Percentiles rank a stretch among this genome's conserved stretches.
Evolutionary conservation across 768 basidiomycete species (phyloP).

Genomic region (Pulveroboletus ravenelii): DNA sequence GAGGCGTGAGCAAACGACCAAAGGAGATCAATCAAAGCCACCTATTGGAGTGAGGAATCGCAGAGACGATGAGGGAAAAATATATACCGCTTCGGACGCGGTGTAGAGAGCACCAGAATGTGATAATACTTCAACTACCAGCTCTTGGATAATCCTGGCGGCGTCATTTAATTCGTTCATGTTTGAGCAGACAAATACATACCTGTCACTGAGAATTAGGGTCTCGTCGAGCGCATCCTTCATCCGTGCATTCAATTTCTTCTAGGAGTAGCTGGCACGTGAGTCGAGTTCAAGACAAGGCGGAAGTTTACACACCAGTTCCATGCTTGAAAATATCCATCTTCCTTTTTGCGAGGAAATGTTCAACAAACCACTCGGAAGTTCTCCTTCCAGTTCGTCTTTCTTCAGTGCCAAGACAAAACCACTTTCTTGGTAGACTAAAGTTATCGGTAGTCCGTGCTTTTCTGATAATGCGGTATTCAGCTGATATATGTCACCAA

Average conservation of each 20-base stretch:
- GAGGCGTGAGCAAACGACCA: constrained; percentile 84
- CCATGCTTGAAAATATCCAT: constrained; percentile 74
- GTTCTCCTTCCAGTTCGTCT: constrained; percentile 40
- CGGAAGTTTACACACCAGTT: constrained; percentile 52
- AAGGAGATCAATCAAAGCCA: constrained; percentile 86
- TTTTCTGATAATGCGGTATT: constrained; percentile 54
- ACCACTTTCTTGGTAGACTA: constrained; percentile 68
- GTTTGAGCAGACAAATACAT: constrained; percentile 5
- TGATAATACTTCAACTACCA: constrained; percentile 64
- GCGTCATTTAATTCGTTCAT: not conserved
- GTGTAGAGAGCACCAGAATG: constrained; percentile 82
- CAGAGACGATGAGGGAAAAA: not conserved
- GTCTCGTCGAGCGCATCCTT: constrained; percentile 90
- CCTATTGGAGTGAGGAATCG: constrained; percentile 36
- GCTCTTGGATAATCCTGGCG: constrained; percentile 69
- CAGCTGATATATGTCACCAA: constrained; percentile 78
- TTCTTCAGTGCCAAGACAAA: constrained; percentile 74
- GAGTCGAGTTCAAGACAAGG: not conserved
- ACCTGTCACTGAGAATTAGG: constrained; percentile 80
- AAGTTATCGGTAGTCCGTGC: constrained; percentile 58
- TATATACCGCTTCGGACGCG: constrained; percentile 76
- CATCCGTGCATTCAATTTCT: constrained; percentile 85
- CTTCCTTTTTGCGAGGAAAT: constrained; percentile 61
- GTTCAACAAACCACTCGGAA: constrained; percentile 73
- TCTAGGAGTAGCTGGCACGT: constrained; percentile 38